Percentiles rank a stretch among this genome's conserved stretches.
These are phyloP conservation scores for Cryptosporidium ryanae DNA, from an alignment of 169 alveolate genomes.

Conservation along the genomic window DNA sequence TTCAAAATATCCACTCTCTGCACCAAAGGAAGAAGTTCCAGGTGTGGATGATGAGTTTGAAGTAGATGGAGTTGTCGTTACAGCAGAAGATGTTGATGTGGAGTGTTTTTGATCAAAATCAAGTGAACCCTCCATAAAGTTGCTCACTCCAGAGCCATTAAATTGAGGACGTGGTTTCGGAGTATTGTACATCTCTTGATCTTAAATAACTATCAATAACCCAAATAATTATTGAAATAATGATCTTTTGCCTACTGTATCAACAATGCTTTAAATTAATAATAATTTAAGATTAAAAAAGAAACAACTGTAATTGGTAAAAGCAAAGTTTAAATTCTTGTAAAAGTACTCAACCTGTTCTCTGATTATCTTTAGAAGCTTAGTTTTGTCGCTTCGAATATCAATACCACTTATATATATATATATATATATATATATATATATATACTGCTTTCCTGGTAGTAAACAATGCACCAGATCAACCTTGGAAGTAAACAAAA, in stretches of 20 bases:
- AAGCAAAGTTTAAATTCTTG: neutral
- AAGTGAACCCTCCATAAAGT: neutral
- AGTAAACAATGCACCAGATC: too few species aligned
- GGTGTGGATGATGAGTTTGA: slow-evolving; percentile 33
- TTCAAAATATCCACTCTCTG: slow-evolving; percentile 44
- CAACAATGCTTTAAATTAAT: too few species aligned
- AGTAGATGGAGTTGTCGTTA: slow-evolving; percentile 38
- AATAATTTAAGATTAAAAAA: too few species aligned
- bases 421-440: neutral
- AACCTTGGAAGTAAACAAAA: too few species aligned
- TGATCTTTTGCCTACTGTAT: neutral
- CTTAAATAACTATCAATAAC: neutral
- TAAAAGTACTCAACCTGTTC: neutral
- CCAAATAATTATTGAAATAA: neutral
- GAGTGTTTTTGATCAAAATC: slow-evolving; percentile 56
- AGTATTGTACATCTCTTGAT: slow-evolving; percentile 31
- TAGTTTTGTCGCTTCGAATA: neutral
- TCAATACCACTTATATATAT: neutral
- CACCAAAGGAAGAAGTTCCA: slow-evolving; percentile 6
- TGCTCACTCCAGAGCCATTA: slow-evolving; percentile 12
- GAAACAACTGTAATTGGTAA: too few species aligned
- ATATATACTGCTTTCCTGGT: too few species aligned
- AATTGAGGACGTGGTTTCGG: slow-evolving; percentile 72
- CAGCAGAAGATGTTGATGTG: neutral
- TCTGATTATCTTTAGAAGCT: neutral